A percentile compares a stretch with the other conserved stretches of the same genome.
Evolutionary conservation across 2,329 filamentous ascomycete species (phyloP).

Genomic region (Diaporthe aspalathi): DNA sequence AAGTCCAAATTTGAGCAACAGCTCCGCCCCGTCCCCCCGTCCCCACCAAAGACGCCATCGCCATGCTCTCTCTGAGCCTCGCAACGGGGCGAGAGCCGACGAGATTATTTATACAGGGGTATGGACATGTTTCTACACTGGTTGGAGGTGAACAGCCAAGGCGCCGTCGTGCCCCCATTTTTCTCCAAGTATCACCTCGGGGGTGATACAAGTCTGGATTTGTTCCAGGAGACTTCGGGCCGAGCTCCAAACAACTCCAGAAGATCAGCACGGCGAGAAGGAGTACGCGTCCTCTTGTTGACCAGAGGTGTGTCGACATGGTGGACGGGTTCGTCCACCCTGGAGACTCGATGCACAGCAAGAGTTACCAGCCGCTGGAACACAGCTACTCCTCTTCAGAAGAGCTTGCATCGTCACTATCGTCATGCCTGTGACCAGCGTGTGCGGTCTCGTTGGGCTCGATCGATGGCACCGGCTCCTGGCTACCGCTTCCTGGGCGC

Average conservation of each 20-base stretch:
- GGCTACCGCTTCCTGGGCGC: slow-evolving; percentile 59
- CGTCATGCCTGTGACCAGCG: slow-evolving; percentile 41
- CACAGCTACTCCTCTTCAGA: slow-evolving; percentile 54
- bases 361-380: background rate
- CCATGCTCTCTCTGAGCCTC: background rate
- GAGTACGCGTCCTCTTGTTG: background rate
- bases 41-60: slow-evolving; percentile 11
- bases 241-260: background rate
- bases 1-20: background rate
- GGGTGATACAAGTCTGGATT: background rate
- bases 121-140: slow-evolving; percentile 26
- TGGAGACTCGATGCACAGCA: background rate
- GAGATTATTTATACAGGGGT: slow-evolving; percentile 26
- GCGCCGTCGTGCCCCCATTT: background rate
- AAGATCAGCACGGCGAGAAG: background rate
- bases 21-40: too few relatives aligned
- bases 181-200: background rate
- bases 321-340: background rate
- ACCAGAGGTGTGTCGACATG: too few relatives aligned
- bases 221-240: background rate
- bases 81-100: slow-evolving; percentile 1
- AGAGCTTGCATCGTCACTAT: slow-evolving; percentile 67
- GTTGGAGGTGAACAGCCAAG: background rate
- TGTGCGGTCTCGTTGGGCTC: slow-evolving; percentile 48
- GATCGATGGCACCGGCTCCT: slow-evolving; percentile 55